Conservation (phyloP, 1,284 basidiomycete genomes). For the Ustilago nuda region DNA sequence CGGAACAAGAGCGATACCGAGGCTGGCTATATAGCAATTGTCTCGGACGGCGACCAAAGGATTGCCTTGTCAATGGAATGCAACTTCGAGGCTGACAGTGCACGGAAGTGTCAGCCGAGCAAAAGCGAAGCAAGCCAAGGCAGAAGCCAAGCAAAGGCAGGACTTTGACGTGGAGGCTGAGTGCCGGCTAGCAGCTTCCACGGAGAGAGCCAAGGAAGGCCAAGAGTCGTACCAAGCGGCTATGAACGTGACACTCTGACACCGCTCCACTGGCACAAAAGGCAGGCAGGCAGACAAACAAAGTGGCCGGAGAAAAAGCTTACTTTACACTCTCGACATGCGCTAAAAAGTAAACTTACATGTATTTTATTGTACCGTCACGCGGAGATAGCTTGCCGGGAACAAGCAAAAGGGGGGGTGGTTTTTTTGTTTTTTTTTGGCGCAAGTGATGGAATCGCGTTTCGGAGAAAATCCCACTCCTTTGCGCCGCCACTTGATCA, state of each 20-base stretch:
- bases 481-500: background rate
- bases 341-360: conserved; percentile 1
- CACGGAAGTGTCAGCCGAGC: conserved; percentile 10
- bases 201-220: conserved; percentile 1
- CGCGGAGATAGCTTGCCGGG: conserved; percentile 6
- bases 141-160: background rate
- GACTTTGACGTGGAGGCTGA: background rate
- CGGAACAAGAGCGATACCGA: background rate
- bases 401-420: background rate
- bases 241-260: conserved; percentile 7
- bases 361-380: background rate
- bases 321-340: conserved; percentile 12
- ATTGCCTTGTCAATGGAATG: background rate
- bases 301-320: background rate
- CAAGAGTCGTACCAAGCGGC: conserved; percentile 6
- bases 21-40: conserved; percentile 5
- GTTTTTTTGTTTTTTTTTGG: background rate
- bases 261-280: background rate
- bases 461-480: conserved; percentile 1
- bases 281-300: background rate
- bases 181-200: conserved; percentile 2
- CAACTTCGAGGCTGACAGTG: background rate
- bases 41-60: background rate
- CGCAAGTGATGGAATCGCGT: conserved; percentile 8
- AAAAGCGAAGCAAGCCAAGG: background rate